Evolutionary conservation across 139 green algal species (phyloP).

Genomic region (Chlamydomonas applanata): DNA sequence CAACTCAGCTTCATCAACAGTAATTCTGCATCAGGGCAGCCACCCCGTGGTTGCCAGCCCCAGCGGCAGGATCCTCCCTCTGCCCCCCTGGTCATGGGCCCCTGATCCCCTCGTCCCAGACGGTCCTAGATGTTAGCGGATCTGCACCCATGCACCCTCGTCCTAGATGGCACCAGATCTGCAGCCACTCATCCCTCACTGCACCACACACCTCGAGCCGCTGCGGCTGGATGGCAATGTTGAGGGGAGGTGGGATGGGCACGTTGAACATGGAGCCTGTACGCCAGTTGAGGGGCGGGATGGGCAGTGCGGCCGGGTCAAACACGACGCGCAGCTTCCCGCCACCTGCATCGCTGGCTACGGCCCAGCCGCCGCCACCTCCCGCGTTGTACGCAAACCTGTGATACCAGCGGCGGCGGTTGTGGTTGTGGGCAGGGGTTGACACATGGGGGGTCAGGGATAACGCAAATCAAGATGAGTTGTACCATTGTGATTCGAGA

Average conservation of each 20-base stretch:
- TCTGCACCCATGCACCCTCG: not conserved
- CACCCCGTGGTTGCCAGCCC: no score
- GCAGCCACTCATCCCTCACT: not conserved
- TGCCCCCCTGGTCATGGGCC: no score
- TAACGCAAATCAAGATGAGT: no score
- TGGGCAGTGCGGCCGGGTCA: conserved; percentile 44
- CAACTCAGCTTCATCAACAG: no score
- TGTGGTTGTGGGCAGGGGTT: no score
- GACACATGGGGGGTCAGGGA: no score
- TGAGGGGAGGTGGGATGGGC: conserved; percentile 73
- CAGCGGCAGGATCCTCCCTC: no score
- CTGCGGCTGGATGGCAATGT: conserved; percentile 65
- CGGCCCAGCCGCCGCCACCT: conserved; percentile 63
- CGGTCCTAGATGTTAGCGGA: not conserved
- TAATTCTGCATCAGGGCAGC: no score
- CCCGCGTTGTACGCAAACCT: conserved; percentile 72
- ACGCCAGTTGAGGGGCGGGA: conserved; percentile 65
- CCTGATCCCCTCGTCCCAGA: no score
- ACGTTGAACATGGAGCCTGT: conserved; percentile 68
- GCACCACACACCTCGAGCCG: conserved; percentile 40
- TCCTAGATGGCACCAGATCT: not conserved
- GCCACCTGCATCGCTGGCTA: conserved; percentile 33
- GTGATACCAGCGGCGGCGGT: no score
- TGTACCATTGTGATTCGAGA: no score
- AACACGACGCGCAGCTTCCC: conserved; percentile 36